Base-by-base conservation (phyloP, 2,329 filamentous ascomycete species). In the Exophiala spinifera region DNA sequence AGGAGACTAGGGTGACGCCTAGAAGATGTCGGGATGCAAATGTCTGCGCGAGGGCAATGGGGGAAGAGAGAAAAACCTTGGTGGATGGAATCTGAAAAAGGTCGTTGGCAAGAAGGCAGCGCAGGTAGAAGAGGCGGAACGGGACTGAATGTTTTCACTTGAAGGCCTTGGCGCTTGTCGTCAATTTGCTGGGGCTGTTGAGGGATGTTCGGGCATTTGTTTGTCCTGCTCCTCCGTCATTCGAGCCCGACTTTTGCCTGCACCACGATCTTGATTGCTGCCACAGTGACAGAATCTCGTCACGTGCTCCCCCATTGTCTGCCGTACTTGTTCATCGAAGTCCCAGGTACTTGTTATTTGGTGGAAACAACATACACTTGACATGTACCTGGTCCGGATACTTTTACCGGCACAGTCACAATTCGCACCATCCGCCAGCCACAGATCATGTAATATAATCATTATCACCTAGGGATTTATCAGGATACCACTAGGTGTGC, bases 1-100 rank as follows among this genome's bases (percentile, higher is more conserved):
- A 67, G 67, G 64, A 45, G 48, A 53, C 23, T 25, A 43, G 34
- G 46, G 11, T 11, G 28, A 47, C 14, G 39, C 47, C 46, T n/a
- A 45, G 17, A n/a, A 19, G 36, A 28, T 33, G 33, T 36, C 40
- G 19, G 20, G 42, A 19, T 17, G 19, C 43, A 42, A 45, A 19
- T 10, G 37, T 43, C 13, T 46, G 17, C 28, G 43, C 21, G 19
- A 37, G 21, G 36, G 44, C 39, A 43, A 49, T 46, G 40, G 36
- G 17, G 17, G 11, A 43, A 34, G 50, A 36, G 28, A 51, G 36
- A 46, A 42, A 37, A 45, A 34, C n/a, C n/a, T n/a, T 49, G 51
- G 23, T 43, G 49, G 34, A 21, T 51, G 31, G 5, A n/a, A 31
- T 31, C 28, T 31, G 28, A 31, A 31, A 21, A 51, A 46, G 46